Evolutionary conservation across 2,329 filamentous ascomycete genomes (phyloP).

Genomic region (Pyricularia sp.): DNA sequence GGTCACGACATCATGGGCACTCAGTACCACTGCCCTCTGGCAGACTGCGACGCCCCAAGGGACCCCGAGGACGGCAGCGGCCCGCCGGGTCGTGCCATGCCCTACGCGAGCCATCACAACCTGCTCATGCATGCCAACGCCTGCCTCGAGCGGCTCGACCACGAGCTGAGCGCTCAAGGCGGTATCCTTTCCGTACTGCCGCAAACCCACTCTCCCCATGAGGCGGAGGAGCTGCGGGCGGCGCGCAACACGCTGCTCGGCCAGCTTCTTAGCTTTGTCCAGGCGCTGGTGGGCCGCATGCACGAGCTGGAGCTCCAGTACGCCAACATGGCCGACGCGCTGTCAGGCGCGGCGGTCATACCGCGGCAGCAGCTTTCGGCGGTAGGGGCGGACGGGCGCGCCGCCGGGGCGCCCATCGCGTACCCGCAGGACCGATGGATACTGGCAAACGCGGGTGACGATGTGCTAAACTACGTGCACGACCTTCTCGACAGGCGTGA

Average conservation of each 20-base stretch:
- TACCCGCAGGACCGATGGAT: slow-evolving; percentile 43
- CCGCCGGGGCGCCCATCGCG: slow-evolving; percentile 36
- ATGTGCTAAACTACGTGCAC: slow-evolving; percentile 34
- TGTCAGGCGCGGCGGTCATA: slow-evolving; percentile 35
- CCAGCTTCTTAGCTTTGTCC: slow-evolving; percentile 41
- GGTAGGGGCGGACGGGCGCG: slow-evolving; percentile 36
- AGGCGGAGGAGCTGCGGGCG: slow-evolving; percentile 18
- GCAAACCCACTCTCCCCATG: slow-evolving; percentile 19
- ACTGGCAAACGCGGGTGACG: slow-evolving; percentile 39
- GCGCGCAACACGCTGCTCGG: slow-evolving; percentile 41
- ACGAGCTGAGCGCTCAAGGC: slow-evolving; percentile 42
- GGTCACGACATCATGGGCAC: slow-evolving; percentile 28
- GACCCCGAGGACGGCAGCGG: slow-evolving; percentile 8
- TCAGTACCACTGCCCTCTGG: slow-evolving; percentile 33
- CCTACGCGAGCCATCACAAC: slow-evolving; percentile 32
- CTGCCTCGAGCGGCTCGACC: slow-evolving; percentile 45
- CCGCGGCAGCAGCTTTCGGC: slow-evolving; percentile 38
- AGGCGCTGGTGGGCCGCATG: slow-evolving; percentile 38
- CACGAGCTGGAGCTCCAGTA: slow-evolving; percentile 44
- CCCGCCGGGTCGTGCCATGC: slow-evolving; percentile 13
- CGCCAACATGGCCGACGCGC: slow-evolving; percentile 34
- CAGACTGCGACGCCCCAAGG: slow-evolving; percentile 10
- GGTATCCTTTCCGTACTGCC: slow-evolving; percentile 43
- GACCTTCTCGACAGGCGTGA: slow-evolving; percentile 32
- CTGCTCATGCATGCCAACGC: slow-evolving; percentile 45